Base-by-base conservation (phyloP, 2,329 filamentous ascomycete genomes). In the Pseudopithomyces chartarum region DNA sequence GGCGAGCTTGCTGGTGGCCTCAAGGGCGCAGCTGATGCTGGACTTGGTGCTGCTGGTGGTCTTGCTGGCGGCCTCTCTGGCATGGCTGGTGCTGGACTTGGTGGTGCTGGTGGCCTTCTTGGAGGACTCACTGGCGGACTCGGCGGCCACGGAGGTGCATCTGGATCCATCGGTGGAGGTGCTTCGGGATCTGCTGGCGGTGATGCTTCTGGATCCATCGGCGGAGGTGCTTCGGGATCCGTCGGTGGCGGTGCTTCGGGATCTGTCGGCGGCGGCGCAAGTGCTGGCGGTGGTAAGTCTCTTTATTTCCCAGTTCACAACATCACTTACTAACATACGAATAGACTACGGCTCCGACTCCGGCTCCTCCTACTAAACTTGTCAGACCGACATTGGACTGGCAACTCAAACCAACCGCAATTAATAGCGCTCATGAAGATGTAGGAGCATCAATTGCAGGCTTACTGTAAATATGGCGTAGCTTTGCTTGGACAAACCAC, bases 191-290 rank as follows among this genome's bases (percentile, higher is more conserved):
- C 51, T 46, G 50, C 45, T 46, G 55, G 49, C 44, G 45, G 52
- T 26, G 51, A 13, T 6, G 34, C 12, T 36, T 7, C 32, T 19
- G 56, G 38, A 7, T 33, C 32, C 32, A 13, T 13, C 7, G 32
- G 32, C 13, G 32, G 7, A 7, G 62, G 56, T 39, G 54, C 55
- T 32, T 50, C 43, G 8, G 56, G 53, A 22, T 39, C 42, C 52
- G 55, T 51, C 42, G 56, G 13, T 15, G 22, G 7, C 12, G 32
- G 39, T 10, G 40, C 23, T 3, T 44, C 12, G 44, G 29, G 36
- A 13, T 13, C 34, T 11, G 34, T 13, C 13, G 54, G 34, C 13
- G 34, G 34, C 39, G 55, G 48, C 38, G 44, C 48, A 19, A 51
- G 26, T 29, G 34, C 34, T 11, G 34, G 34, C 13, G 54, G 34